Conservation (phyloP, 108 stramenopile species). For the Cylindrotheca closterium region DNA sequence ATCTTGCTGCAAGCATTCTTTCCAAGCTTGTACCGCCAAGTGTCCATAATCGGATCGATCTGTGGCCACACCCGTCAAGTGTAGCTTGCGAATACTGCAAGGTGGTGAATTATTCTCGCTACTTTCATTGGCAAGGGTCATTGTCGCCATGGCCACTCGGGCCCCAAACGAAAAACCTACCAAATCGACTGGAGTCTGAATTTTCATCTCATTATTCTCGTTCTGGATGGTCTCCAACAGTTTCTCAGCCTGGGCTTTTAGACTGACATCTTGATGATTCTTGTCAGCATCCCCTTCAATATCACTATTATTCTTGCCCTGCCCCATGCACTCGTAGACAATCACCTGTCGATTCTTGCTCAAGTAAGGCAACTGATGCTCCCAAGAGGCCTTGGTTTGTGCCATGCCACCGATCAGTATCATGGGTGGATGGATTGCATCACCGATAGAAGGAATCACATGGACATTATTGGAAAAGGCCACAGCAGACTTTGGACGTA, state of each 20-base stretch:
- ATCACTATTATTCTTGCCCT: conserved; percentile 29
- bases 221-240: conserved; percentile 38
- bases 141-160: conserved; percentile 58
- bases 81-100: conserved; percentile 51
- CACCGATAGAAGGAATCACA: too few relatives aligned
- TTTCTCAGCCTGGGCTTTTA: conserved; percentile 38
- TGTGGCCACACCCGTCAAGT: conserved; percentile 60
- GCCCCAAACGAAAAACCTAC: conserved; percentile 69
- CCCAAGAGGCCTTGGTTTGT: conserved; percentile 59
- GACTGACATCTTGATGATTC: conserved; percentile 38
- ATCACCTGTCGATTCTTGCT: conserved; percentile 36
- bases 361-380: conserved; percentile 43
- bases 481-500: too few relatives aligned
- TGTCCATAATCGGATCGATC: conserved; percentile 47
- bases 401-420: conserved; percentile 59
- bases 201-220: not conserved
- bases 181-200: conserved; percentile 33
- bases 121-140: conserved; percentile 26
- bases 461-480: too few relatives aligned
- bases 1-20: conserved; percentile 38
- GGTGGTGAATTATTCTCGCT: too few relatives aligned
- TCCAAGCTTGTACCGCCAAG: conserved; percentile 42
- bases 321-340: conserved; percentile 57
- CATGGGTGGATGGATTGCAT: conserved; percentile 49
- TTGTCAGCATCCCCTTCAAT: conserved; percentile 11